Evolutionary conservation across 2,329 filamentous ascomycete genomes (phyloP).

Genomic region (Arthrobotrys musiformis): DNA sequence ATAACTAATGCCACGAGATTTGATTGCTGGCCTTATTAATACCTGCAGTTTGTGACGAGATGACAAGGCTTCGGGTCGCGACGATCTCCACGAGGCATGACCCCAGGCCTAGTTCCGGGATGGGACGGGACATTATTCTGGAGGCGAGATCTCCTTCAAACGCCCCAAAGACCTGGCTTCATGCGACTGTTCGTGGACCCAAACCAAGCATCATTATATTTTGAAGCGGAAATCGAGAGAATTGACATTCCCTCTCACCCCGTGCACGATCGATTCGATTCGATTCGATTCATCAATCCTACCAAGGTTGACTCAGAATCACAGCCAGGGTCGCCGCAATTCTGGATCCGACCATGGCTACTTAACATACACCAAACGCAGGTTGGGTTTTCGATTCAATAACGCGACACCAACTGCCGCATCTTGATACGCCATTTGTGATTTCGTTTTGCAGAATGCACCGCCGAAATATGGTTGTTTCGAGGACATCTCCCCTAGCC

Average conservation of each 20-base stretch:
- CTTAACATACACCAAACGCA: background rate
- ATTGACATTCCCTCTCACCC: background rate
- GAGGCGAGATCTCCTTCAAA: conserved; percentile 50
- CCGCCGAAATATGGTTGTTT: background rate
- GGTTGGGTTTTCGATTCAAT: background rate
- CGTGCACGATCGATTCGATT: too few relatives aligned
- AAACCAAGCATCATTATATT: background rate
- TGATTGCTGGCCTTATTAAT: background rate
- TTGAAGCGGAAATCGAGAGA: background rate
- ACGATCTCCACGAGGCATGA: conserved; percentile 47
- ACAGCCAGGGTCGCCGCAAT: background rate
- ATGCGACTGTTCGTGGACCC: background rate
- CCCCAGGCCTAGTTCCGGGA: conserved; percentile 44
- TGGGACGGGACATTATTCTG: conserved; percentile 48
- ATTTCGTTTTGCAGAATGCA: background rate
- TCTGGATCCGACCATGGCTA: background rate
- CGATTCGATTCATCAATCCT: too few relatives aligned
- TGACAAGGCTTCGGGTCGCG: conserved; percentile 39
- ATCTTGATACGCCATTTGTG: conserved; percentile 5
- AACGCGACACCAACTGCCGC: conserved; percentile 2
- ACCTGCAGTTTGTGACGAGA: conserved; percentile 20
- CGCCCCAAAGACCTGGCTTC: conserved; percentile 12
- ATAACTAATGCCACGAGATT: background rate
- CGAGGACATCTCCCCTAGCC: background rate
- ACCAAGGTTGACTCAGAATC: background rate